Evolutionary conservation across 1,139 yeast genomes (phyloP).

Genomic region (Pichia sp.): DNA sequence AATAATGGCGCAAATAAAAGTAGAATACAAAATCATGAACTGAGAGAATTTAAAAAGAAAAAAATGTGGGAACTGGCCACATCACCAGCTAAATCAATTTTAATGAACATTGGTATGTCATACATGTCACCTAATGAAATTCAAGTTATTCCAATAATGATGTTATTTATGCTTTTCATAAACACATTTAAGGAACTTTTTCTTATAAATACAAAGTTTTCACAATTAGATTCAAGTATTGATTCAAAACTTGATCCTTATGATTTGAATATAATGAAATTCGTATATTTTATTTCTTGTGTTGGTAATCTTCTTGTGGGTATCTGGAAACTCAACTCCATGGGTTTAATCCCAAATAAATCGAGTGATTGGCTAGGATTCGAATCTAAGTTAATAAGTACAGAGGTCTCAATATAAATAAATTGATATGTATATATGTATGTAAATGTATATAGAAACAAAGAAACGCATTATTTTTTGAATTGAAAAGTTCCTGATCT

Average conservation of each 20-base stretch:
- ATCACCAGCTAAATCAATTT: conserved; percentile 78
- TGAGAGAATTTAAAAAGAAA: conserved; percentile 43
- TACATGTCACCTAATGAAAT: conserved; percentile 91
- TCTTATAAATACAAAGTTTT: conserved; percentile 42
- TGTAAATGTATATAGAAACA: not conserved
- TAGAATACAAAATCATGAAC: conserved; percentile 13
- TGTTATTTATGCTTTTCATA: conserved; percentile 79
- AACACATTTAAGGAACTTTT: conserved; percentile 73
- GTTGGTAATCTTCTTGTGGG: conserved; percentile 67
- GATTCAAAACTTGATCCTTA: conserved; percentile 20
- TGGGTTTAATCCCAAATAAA: conserved; percentile 89
- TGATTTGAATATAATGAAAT: conserved; percentile 24
- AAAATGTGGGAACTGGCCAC: conserved; percentile 87
- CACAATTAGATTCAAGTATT: conserved; percentile 5
- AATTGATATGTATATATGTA: too few species aligned
- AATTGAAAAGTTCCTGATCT: conserved; percentile 18
- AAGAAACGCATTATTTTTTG: conserved; percentile 8
- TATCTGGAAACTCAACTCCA: conserved; percentile 71
- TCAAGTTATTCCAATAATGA: conserved; percentile 85
- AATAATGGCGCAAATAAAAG: conserved; percentile 4
- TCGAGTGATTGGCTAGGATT: conserved; percentile 90
- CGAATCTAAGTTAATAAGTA: conserved; percentile 48
- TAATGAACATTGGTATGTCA: conserved; percentile 86
- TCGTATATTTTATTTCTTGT: conserved; percentile 47
- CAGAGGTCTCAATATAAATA: conserved; percentile 16